A percentile compares a stretch with the other conserved stretches of the same genome.
These are phyloP conservation scores for Verticillium dahliae DNA, from an alignment of 2,329 filamentous ascomycete species.

Conservation along the genomic window DNA sequence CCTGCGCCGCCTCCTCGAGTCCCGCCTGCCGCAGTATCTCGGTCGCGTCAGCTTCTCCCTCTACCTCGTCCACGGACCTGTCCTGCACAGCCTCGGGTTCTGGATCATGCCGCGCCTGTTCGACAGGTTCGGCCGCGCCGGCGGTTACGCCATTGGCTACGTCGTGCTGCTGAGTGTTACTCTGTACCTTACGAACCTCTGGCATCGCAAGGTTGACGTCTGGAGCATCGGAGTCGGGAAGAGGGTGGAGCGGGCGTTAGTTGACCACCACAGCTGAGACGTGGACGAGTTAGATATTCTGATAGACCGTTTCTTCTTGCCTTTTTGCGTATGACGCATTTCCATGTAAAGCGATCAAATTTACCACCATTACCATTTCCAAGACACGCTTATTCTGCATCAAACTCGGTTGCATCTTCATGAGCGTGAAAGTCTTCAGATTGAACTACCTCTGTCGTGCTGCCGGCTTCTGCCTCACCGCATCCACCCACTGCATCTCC, in stretches of 20 bases:
- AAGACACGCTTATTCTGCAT: too few species aligned
- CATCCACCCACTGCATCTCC: background rate
- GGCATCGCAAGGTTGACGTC: slow-evolving; percentile 25
- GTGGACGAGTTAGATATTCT: background rate
- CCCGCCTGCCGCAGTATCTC: slow-evolving; percentile 25
- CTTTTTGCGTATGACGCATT: background rate
- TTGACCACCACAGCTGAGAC: background rate
- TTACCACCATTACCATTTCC: background rate
- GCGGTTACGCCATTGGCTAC: slow-evolving; percentile 25
- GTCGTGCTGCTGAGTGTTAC: slow-evolving; percentile 20
- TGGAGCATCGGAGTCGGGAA: slow-evolving; percentile 30
- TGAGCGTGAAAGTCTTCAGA: background rate
- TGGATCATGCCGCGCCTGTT: slow-evolving; percentile 31
- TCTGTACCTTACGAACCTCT: slow-evolving; percentile 26
- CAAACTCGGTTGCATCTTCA: too few species aligned
- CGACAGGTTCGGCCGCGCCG: slow-evolving; percentile 22
- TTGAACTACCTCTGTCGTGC: background rate
- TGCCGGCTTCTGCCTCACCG: slow-evolving; percentile 1
- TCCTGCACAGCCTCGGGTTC: slow-evolving; percentile 19
- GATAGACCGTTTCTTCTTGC: background rate
- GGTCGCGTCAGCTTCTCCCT: slow-evolving; percentile 32
- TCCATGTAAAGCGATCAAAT: background rate
- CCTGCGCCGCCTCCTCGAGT: slow-evolving; percentile 22
- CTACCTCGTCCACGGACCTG: slow-evolving; percentile 30
- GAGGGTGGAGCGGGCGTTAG: slow-evolving; percentile 24